Conservation (phyloP, 176 grass and related monocot species). For the Panicum miliaceum region DNA sequence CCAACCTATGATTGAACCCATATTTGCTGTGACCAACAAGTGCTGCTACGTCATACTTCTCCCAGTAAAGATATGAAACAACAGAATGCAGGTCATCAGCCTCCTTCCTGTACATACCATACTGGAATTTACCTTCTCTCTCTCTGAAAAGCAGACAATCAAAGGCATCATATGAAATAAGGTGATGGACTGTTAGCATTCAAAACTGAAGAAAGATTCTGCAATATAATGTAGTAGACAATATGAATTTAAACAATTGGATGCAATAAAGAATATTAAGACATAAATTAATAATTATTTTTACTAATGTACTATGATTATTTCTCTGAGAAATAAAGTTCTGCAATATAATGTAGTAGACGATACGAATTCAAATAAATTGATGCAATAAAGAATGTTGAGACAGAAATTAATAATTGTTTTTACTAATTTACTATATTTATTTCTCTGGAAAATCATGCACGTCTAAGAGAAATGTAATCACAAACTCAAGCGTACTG, state of each 20-base stretch:
- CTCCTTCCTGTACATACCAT: slow-evolving; percentile 70
- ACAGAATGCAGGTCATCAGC: slow-evolving; percentile 71
- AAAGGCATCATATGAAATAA: too few species aligned
- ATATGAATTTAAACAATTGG: slow-evolving; percentile 7
- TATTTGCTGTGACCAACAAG: too few species aligned
- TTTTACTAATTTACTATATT: too few species aligned
- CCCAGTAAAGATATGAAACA: slow-evolving; percentile 51
- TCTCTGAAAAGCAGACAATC: slow-evolving; percentile 46
- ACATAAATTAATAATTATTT: background rate
- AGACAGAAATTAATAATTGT: too few species aligned
- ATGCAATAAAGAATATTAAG: background rate
- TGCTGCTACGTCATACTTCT: slow-evolving; percentile 51
- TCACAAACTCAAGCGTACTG: background rate
- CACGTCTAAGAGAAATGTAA: background rate
- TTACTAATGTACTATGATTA: background rate
- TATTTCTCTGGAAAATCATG: too few species aligned
- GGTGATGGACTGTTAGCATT: too few species aligned
- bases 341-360: too few species aligned
- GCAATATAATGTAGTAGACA: background rate
- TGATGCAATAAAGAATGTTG: too few species aligned
- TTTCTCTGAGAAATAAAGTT: slow-evolving; percentile 18
- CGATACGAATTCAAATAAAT: too few species aligned
- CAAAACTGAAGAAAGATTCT: background rate
- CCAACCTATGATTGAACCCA: too few species aligned
- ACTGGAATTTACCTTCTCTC: slow-evolving; percentile 74